These are phyloP conservation scores for Epichloe sylvatica DNA, from an alignment of 2,329 filamentous ascomycete species.

Conservation along the genomic window DNA sequence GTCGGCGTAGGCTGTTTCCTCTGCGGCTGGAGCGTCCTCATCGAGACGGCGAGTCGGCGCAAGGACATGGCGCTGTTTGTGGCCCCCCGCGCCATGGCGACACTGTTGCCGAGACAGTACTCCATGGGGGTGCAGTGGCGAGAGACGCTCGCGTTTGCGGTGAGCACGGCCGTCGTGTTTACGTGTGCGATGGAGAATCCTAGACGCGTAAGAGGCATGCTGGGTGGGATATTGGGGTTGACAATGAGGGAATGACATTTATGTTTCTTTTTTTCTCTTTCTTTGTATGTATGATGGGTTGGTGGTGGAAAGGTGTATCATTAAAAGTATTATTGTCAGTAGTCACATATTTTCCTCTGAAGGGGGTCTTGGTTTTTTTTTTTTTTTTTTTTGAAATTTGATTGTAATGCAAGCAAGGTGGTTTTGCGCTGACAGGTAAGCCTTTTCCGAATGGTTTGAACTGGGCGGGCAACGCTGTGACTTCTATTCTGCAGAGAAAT, in stretches of 20 bases:
- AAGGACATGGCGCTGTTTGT: constrained; percentile 73
- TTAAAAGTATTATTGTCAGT: too few species aligned
- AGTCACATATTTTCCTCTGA: too few species aligned
- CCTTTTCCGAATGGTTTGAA: too few species aligned
- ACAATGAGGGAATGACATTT: constrained; percentile 23
- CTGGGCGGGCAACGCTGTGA: too few species aligned
- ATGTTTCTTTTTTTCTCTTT: neutral
- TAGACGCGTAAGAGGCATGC: constrained; percentile 49
- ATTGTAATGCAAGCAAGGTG: too few species aligned
- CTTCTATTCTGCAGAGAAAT: too few species aligned
- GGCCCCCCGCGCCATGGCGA: constrained; percentile 66
- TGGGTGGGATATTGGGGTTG: constrained; percentile 45
- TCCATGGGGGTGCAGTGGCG: constrained; percentile 46
- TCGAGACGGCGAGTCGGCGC: constrained; percentile 51
- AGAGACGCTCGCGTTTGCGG: constrained; percentile 52
- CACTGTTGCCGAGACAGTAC: constrained; percentile 60
- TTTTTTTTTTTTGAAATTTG: too few species aligned
- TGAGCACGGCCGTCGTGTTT: constrained; percentile 56
- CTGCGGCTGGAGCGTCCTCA: constrained; percentile 70
- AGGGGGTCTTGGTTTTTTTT: too few species aligned
- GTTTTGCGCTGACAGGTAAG: too few species aligned
- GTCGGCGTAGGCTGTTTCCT: constrained; percentile 57
- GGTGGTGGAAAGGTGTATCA: neutral
- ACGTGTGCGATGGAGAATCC: constrained; percentile 51
- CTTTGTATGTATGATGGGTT: too few species aligned